Base-by-base conservation (phyloP, 306 rosid species). In the Mimosa bimucronata region DNA sequence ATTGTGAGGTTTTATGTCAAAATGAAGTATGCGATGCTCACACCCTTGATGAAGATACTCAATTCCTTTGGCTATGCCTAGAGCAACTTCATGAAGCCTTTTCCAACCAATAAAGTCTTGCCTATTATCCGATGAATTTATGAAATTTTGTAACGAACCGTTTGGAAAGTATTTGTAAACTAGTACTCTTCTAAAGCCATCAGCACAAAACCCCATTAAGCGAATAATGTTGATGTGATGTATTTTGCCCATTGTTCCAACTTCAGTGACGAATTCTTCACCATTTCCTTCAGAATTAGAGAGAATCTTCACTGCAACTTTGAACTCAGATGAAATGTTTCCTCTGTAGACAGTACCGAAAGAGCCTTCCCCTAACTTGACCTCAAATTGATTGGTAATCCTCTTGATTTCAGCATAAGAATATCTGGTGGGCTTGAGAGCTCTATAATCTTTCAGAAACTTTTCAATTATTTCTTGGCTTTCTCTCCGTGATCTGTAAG, bases 381-480 rank as follows among this genome's bases (percentile, higher is more conserved):
- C 11, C 0, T 13, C n/a, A 29, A 62, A 62, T 29, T 29, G 67
- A 28, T 62, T 62, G 67, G 67, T 29, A 13, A 62, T 62, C 9
- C 40, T 62, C 21, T 62, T 62, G 16, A 62, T 28, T 62, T 62
- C 40, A 62, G 67, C 40, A 62, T 62, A 62, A 62, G 67, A 29
- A 62, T 62, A 29, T 14, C 40, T 62, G 0, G 67, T 62, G 1
- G 40, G 67, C 21, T 62, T 62, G 10, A 28, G n/a, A 13, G 38
- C 67, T 29, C 15, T 29, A 10, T 62, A 62, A 13, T 62, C 67
- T 62, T 62, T 62, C 21, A 62, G 7, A 29, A 62, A 62, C 21
- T 62, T 62, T 1, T 28, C 67, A 62, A 62, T 29, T 62, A 62
- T 62, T 62, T n/a, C 40, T 6, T 29, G 67, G 40, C 37, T 62